Percentiles rank a stretch among this genome's conserved stretches.
Conservation (phyloP, 257 asterid species). For the Primulina huaijiensis region DNA sequence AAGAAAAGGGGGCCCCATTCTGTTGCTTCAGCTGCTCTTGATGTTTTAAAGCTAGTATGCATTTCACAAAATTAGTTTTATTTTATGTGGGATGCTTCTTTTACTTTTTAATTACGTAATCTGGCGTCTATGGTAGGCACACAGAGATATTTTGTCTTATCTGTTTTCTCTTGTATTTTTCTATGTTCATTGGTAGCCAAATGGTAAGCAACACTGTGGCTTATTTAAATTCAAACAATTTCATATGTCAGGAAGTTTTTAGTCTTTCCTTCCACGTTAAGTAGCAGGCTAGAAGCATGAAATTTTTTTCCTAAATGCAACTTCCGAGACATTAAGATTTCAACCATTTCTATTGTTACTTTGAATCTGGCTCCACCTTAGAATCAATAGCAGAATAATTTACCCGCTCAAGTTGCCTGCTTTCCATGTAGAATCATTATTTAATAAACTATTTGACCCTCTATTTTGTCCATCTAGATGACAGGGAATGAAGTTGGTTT, state of each 20-base stretch:
- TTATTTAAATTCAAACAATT: slow-evolving; percentile 11
- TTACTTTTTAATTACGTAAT: slow-evolving; percentile 10
- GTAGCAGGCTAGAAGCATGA: not conserved
- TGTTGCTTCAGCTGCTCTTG: slow-evolving; percentile 91
- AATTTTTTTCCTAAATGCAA: not conserved
- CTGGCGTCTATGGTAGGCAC: not conserved
- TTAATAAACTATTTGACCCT: slow-evolving; percentile 4
- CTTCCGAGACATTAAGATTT: not conserved
- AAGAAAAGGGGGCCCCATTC: slow-evolving; percentile 80
- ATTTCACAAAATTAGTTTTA: slow-evolving; percentile 21
- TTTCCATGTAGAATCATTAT: not conserved
- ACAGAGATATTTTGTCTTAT: too few relatives aligned
- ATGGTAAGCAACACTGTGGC: not conserved
- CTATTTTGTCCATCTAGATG: slow-evolving; percentile 18
- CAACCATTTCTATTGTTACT: not conserved
- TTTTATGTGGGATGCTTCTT: slow-evolving; percentile 1
- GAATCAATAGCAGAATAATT: slow-evolving; percentile 6
- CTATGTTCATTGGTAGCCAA: not conserved
- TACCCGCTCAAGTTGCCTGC: slow-evolving; percentile 9
- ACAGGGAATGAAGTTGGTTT: slow-evolving; percentile 16
- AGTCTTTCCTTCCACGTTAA: not conserved
- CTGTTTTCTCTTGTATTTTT: not conserved
- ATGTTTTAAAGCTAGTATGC: slow-evolving; percentile 90
- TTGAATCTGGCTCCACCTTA: not conserved
- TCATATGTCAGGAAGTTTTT: not conserved